Conservation (phyloP, 2,329 filamentous ascomycete genomes). For the Rutstroemia sp. region DNA sequence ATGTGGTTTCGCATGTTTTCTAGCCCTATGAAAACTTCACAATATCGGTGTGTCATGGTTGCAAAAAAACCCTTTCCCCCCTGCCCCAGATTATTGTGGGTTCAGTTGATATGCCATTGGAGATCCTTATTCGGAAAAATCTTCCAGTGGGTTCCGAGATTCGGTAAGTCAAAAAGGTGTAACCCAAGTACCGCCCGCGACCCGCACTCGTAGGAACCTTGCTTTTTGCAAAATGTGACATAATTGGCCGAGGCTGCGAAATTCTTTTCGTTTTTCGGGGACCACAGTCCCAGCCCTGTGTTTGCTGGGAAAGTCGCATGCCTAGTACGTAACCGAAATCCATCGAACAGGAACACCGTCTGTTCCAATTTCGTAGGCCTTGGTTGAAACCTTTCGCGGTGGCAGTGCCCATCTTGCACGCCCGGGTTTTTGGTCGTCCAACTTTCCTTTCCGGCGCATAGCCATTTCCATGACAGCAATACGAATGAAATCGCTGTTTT, state of each 20-base stretch:
- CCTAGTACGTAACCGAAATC: slow-evolving; percentile 34
- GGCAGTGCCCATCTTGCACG: slow-evolving; percentile 62
- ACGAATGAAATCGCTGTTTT: slow-evolving; percentile 64
- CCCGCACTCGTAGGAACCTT: neutral
- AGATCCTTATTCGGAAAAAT: neutral
- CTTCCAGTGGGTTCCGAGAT: neutral
- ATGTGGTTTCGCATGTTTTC: no score
- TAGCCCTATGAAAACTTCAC: neutral
- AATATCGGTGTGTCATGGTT: slow-evolving; percentile 5
- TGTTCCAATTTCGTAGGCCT: slow-evolving; percentile 47
- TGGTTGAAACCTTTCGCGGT: slow-evolving; percentile 48
- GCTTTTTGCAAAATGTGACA: neutral
- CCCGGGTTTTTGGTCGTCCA: slow-evolving; percentile 58
- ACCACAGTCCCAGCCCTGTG: no score
- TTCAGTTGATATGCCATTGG: neutral
- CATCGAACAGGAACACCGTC: slow-evolving; percentile 55
- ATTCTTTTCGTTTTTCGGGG: neutral
- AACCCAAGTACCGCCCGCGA: neutral
- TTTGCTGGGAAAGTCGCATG: neutral
- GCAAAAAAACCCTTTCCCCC: neutral
- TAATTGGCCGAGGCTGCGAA: neutral
- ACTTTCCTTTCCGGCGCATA: slow-evolving; percentile 59
- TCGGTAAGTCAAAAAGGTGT: neutral
- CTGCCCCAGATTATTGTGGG: slow-evolving; percentile 2
- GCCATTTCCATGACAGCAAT: slow-evolving; percentile 67